phyloP scores from a whole-genome alignment of 2,329 filamentous ascomycete species.

The Ambrosiella cleistominuta region DNA sequence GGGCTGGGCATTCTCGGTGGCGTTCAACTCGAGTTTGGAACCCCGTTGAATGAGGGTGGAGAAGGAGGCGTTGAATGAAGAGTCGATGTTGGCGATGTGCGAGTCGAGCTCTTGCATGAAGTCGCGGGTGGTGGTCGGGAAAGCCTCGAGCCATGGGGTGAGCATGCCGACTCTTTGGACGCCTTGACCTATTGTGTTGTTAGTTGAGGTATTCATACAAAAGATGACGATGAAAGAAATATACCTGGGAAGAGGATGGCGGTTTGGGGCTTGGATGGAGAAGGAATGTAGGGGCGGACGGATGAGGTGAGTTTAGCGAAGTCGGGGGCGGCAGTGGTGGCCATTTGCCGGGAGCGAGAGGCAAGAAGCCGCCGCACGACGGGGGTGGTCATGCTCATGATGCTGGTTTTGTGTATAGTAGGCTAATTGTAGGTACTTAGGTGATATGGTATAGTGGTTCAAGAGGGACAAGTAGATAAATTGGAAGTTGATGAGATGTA shows the following conservation, averaged over 20 bases:
- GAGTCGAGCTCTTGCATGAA: slow-evolving; percentile 75
- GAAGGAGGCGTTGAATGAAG: slow-evolving; percentile 50
- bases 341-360: slow-evolving; percentile 3
- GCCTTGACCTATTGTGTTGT: slow-evolving; percentile 51
- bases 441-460: not conserved
- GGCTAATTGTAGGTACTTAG: not conserved
- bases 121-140: slow-evolving; percentile 58
- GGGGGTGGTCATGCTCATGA: slow-evolving; percentile 8
- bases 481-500: not conserved
- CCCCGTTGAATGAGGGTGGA: slow-evolving; percentile 65
- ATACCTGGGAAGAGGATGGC: slow-evolving; percentile 44
- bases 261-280: slow-evolving; percentile 23
- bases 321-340: slow-evolving; percentile 1
- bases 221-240: slow-evolving; percentile 3
- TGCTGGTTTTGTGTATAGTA: not conserved
- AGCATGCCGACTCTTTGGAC: slow-evolving; percentile 83
- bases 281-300: slow-evolving; percentile 5
- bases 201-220: slow-evolving; percentile 1
- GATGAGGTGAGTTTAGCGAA: slow-evolving; percentile 7
- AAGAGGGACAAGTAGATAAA: not conserved
- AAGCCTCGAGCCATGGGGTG: slow-evolving; percentile 68
- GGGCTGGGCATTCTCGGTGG: slow-evolving; percentile 77
- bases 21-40: slow-evolving; percentile 57
- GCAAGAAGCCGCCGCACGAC: slow-evolving; percentile 12
- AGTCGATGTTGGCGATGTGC: not conserved